Evolutionary conservation across 2,329 filamentous ascomycete genomes (phyloP), one percentile per base, ranked within the genome.

Genomic region (Hymenoscyphus occultus): DNA sequence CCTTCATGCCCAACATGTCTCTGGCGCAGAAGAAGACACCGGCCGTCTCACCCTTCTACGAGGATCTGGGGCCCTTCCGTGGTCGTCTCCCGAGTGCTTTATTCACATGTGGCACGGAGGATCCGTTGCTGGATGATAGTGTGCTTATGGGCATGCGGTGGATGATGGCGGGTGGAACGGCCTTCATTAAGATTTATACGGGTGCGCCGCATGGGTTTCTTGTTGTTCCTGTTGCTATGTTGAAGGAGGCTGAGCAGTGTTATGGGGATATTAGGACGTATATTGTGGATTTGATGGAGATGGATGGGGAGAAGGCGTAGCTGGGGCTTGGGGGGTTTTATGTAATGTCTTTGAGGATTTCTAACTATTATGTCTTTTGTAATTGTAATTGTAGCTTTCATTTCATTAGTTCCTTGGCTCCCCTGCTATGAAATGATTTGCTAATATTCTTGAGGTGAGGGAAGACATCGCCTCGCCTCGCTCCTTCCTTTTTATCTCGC

Each of bases 141-240:
- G 69, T 86, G 61, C 69, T 84, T 0, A 86, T 87, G 84, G 77
- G 77, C 3, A 74, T 77, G 1, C 85, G 84, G 74, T 86, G 84
- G 84, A 71, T 74, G 70, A 81, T 82, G 73, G 78, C 76, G 67
- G 83, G 83, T 2, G 79, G 78, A 5, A 81, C 84, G 72, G 77
- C 78, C 0, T 61, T 74, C 84, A 2, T 84, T 2, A 86, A 82
- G 74, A 76, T 86, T 16, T 84, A 80, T 71, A 79, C 80, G n/a
- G 83, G 84, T 0, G 82, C 80, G 9, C 77, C 82, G 19, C 84
- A 86, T 77, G 83, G 79, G 0, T 86, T 84, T 67, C 79, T 74
- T 59, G 57, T 45, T 5, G 70, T 73, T 59, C 61, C 68, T 1
- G 5, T 9, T 0, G 57, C 67, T 39, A 35, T 60, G 16, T 59